Evolutionary conservation across 2,329 filamentous ascomycete genomes (phyloP).

Genomic region (Pestalotiopsis sp.): DNA sequence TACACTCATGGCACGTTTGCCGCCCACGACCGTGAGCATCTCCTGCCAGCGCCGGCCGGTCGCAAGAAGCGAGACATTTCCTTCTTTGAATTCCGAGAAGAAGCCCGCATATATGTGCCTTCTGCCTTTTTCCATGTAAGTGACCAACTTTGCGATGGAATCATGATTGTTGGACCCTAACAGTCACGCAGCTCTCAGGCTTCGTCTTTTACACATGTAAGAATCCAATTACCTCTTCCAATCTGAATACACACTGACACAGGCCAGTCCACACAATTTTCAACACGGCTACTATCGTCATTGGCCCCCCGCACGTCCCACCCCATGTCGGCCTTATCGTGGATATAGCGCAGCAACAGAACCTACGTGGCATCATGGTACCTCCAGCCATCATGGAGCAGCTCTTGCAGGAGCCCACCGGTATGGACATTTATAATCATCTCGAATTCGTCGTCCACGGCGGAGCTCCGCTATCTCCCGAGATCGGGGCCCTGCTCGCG

Average conservation of each 20-base stretch:
- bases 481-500: background rate
- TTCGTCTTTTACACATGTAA: background rate
- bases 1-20: slow-evolving; percentile 13
- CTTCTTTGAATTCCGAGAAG: slow-evolving; percentile 12
- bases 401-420: background rate
- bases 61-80: background rate
- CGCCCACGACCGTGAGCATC: slow-evolving; percentile 6
- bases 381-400: background rate
- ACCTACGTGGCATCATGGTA: background rate
- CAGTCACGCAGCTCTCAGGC: background rate
- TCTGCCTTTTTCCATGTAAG: slow-evolving; percentile 27
- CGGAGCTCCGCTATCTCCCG: background rate
- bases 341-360: background rate
- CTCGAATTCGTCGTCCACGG: background rate
- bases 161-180: background rate
- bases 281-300: background rate
- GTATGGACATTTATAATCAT: background rate
- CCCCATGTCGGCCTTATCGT: background rate
- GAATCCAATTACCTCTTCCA: background rate
- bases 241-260: background rate
- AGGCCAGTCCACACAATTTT: background rate
- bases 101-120: slow-evolving; percentile 19
- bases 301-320: background rate
- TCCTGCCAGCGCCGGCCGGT: slow-evolving; percentile 10
- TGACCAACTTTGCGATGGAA: background rate